These are phyloP conservation scores for Verticillium zaregamsianum DNA, from an alignment of 2,329 filamentous ascomycete genomes.

Conservation along the genomic window DNA sequence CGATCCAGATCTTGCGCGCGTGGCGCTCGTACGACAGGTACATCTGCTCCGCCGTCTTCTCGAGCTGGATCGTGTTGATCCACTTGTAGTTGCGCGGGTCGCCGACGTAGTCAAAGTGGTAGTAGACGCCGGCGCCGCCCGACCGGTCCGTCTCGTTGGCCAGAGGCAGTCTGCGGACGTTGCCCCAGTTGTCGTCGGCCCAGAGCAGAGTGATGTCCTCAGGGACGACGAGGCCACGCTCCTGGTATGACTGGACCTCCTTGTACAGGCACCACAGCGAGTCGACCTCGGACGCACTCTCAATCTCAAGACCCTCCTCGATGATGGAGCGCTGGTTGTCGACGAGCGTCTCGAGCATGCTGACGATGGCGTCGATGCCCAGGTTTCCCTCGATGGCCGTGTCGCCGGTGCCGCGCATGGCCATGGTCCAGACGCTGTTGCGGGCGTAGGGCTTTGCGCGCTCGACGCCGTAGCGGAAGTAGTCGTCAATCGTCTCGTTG, in stretches of 20 bases:
- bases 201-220: conserved; percentile 66
- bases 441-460: conserved; percentile 63
- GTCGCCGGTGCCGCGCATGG: conserved; percentile 68
- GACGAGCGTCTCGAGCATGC: conserved; percentile 57
- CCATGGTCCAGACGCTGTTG: conserved; percentile 61
- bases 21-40: conserved; percentile 54
- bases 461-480: conserved; percentile 63
- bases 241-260: conserved; percentile 67
- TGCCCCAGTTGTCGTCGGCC: conserved; percentile 68
- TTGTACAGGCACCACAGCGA: conserved; percentile 74
- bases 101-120: conserved; percentile 52
- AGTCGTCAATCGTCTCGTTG: conserved; percentile 63
- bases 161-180: conserved; percentile 58
- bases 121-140: conserved; percentile 64
- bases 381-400: conserved; percentile 50
- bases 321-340: conserved; percentile 56
- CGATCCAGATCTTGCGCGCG: conserved; percentile 60
- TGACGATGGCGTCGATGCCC: conserved; percentile 51
- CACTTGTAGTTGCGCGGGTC: conserved; percentile 47
- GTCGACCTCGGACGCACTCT: conserved; percentile 48
- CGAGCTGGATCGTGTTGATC: conserved; percentile 62
- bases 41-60: conserved; percentile 57
- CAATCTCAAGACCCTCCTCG: conserved; percentile 46
- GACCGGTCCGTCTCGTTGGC: conserved; percentile 53
- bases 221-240: conserved; percentile 54